Conservation (phyloP, 148 eudicot genomes). For the Cornus controversa region DNA sequence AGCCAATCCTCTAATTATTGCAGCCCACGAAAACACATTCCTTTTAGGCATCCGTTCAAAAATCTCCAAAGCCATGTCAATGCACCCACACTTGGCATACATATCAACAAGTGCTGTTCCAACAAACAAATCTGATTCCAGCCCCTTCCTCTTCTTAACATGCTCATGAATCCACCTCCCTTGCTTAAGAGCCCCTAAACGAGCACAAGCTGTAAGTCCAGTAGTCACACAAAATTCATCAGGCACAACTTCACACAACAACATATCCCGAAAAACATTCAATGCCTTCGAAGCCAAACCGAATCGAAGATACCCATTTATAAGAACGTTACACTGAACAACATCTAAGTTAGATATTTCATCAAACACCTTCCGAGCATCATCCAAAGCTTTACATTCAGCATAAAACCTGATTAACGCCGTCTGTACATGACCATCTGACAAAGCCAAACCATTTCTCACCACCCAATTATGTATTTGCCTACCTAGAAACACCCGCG, state of each 20-base stretch:
- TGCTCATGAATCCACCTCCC: too few species aligned
- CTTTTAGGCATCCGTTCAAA: conserved; percentile 22
- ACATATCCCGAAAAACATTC: too few species aligned
- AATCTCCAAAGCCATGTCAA: conserved; percentile 21
- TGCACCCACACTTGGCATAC: conserved; percentile 28
- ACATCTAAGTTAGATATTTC: too few species aligned
- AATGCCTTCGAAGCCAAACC: too few species aligned
- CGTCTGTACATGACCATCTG: conserved; percentile 19
- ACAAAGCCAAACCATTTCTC: conserved; percentile 19
- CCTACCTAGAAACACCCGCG: conserved; percentile 10
- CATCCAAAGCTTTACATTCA: conserved; percentile 18
- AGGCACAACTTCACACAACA: conserved; percentile 18
- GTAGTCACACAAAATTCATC: conserved; percentile 25
- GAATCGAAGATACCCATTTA: too few species aligned
- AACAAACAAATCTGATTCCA: too few species aligned
- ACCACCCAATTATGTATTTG: conserved; percentile 18
- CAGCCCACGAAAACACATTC: conserved; percentile 22
- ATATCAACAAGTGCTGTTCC: conserved; percentile 28
- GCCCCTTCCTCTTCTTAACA: too few species aligned
- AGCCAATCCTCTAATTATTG: conserved; percentile 24
- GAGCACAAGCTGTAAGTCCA: conserved; percentile 22
- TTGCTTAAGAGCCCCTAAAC: too few species aligned
- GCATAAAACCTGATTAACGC: conserved; percentile 23
- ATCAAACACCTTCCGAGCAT: too few species aligned
- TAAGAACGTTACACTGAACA: too few species aligned